Evolutionary conservation across 495 filamentous ascomycete species (phyloP).

Genomic region (Amorphotheca resinae): DNA sequence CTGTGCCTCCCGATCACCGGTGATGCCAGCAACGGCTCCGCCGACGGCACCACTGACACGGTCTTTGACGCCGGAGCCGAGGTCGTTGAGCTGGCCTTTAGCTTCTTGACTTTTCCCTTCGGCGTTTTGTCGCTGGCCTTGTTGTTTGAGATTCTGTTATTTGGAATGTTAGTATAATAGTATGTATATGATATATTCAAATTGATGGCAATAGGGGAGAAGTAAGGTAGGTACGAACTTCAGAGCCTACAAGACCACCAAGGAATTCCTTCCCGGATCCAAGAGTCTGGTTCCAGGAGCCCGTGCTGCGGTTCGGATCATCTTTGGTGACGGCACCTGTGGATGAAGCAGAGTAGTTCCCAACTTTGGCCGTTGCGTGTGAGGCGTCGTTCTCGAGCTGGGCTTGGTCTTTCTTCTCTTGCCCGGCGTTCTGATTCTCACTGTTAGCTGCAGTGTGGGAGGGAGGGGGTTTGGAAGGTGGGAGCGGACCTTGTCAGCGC

Average conservation of each 20-base stretch:
- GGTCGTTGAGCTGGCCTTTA: conserved; percentile 69
- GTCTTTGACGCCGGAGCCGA: conserved; percentile 55
- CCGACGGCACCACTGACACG: conserved; percentile 64
- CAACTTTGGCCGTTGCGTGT: conserved; percentile 59
- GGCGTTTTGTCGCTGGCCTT: conserved; percentile 66
- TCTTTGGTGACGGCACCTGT: conserved; percentile 63
- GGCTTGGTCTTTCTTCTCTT: conserved; percentile 46
- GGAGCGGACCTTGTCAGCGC: conserved; percentile 42
- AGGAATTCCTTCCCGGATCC: conserved; percentile 76
- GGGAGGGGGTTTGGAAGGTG: neutral
- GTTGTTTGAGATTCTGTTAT: conserved; percentile 49
- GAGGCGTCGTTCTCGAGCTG: conserved; percentile 54
- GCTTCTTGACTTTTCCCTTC: conserved; percentile 75
- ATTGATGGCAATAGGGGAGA: neutral
- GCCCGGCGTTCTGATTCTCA: conserved; percentile 29
- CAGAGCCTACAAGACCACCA: conserved; percentile 62
- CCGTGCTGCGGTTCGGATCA: conserved; percentile 55
- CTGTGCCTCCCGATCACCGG: conserved; percentile 56
- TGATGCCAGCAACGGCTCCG: conserved; percentile 51
- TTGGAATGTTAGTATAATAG: no score
- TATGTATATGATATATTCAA: no score
- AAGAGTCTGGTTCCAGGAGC: conserved; percentile 75
- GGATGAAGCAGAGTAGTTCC: conserved; percentile 51
- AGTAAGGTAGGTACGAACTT: conserved; percentile 31
- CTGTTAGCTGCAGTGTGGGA: neutral